Evolutionary conservation across 1,284 basidiomycete genomes (phyloP).

Genomic region (Tausonia pullulans): DNA sequence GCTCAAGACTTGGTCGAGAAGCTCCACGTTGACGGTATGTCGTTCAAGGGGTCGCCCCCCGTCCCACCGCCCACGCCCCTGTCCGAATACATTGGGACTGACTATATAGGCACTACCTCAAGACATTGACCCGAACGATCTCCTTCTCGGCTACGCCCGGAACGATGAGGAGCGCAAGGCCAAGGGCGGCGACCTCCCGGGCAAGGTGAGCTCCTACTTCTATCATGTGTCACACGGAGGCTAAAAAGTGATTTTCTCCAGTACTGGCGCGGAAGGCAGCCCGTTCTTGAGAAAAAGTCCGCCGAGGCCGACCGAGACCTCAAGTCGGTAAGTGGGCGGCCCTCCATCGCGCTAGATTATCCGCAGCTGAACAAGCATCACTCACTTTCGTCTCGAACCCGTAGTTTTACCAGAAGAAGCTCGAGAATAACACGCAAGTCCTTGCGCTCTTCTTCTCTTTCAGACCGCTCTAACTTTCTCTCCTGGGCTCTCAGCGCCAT

Average conservation of each 20-base stretch:
- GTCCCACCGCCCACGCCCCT: not conserved
- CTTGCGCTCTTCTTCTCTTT: conserved; percentile 23
- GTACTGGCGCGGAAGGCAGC: conserved; percentile 33
- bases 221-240: no score
- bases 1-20: conserved; percentile 33
- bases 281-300: no score
- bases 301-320: no score
- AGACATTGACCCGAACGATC: conserved; percentile 49
- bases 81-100: not conserved
- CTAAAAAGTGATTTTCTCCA: no score
- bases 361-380: no score
- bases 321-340: no score
- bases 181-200: conserved; percentile 35
- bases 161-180: conserved; percentile 44
- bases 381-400: no score
- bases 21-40: conserved; percentile 41
- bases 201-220: conserved; percentile 12
- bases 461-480: conserved; percentile 6
- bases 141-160: conserved; percentile 31
- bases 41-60: not conserved
- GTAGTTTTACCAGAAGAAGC: conserved; percentile 45
- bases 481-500: conserved; percentile 20
- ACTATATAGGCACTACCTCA: not conserved
- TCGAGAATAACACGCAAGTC: conserved; percentile 40
- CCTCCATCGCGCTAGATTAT: no score